Evolutionary conservation across 495 filamentous ascomycete genomes (phyloP), one percentile per base, ranked within the genome.

Genomic region (Darksidea phi): DNA sequence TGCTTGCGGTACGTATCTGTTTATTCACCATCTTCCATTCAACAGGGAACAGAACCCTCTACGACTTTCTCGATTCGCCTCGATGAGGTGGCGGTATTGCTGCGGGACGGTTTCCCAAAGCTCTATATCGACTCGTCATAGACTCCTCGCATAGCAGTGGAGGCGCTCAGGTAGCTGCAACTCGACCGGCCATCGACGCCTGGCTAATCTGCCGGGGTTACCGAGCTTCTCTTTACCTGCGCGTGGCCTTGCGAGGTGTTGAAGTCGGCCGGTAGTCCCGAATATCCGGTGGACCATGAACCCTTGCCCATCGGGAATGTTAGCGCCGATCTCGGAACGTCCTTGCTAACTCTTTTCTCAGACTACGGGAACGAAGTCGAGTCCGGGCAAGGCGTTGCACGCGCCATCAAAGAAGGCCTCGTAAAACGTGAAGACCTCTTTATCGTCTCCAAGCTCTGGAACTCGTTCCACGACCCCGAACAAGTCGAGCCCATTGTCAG

Each of bases 361-460:
- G 81, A 78, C 48, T 86, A 82, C 67, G 76, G 71, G 21, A 80
- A 78, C 43, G 76, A 82, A 46, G 61, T 75, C 54, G 76, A 74
- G 60, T 81, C 81, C 6, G 86, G 86, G 6, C 66, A 75, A 15
- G 70, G 67, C 32, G 48, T 72, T 17, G 49, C 54, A 21, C 53
- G 68, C 21, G 85, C 79, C 24, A 84, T 88, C 71, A 76, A 76
- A 36, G 76, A 81, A 25, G 77, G 79, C 47, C 75, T 76, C 24
- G 68, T 85, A n/a, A 75, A 80, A 20, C 82, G 86, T 37, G 71
- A 79, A 17, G 76, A 88, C 34, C 70, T 88, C 57, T 89, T 86
- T 75, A 74, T 89, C n/a, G 87, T 86, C 3, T 83, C 77, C 56
- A 90, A 90, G 72, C 72, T 89, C 17, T 89, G 85, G 86, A 86